Conservation (phyloP, 306 rosid species). For the barrel medic (Medicago truncatula) region MtrunA17r5.0-ANR NC_053046.1:12665501-12666000, state of each 20-base stretch:
- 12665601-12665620: slow-evolving; percentile 75
- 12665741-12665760: slow-evolving; percentile 46
- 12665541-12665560: slow-evolving; percentile 82
- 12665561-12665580: slow-evolving; percentile 85
- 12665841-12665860: slow-evolving; percentile 79
- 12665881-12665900: slow-evolving; percentile 90
- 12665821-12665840: slow-evolving; percentile 85
- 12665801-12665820: slow-evolving; percentile 87
- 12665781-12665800: slow-evolving; percentile 74
- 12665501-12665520: slow-evolving; percentile 92
- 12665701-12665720: slow-evolving; percentile 55
- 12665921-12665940: slow-evolving; percentile 88
- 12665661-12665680: slow-evolving; percentile 79
- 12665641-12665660: slow-evolving; percentile 77
- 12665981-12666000: slow-evolving; percentile 75
- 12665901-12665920: slow-evolving; percentile 71
- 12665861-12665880: slow-evolving; percentile 62
- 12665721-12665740: slow-evolving; percentile 38
- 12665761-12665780: slow-evolving; percentile 83
- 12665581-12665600: slow-evolving; percentile 74
- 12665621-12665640: slow-evolving; percentile 70
- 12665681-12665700: slow-evolving; percentile 50
- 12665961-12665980: slow-evolving; percentile 76
- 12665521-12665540: slow-evolving; percentile 80
- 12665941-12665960: slow-evolving; percentile 91